phyloP scores from a whole-genome alignment of 192 early-diverging fungal species.

The Coemansia sp. region DNA sequence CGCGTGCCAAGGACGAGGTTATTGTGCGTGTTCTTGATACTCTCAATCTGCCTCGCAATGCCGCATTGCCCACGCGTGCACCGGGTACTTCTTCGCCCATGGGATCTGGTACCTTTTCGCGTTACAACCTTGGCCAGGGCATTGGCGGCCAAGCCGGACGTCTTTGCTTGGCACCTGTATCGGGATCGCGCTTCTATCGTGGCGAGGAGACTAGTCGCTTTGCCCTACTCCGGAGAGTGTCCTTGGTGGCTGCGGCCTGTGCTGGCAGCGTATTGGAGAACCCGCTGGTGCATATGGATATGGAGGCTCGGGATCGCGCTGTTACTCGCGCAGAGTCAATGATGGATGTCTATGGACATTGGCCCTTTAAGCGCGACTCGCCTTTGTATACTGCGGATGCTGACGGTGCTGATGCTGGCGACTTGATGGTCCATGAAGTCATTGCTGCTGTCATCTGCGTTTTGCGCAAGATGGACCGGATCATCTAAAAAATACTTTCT shows the following conservation, averaged over 20 bases:
- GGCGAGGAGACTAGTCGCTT: conserved; percentile 49
- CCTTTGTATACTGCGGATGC: conserved; percentile 59
- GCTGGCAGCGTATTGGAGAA: conserved; percentile 98
- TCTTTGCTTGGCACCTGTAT: conserved; percentile 28
- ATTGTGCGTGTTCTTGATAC: conserved; percentile 81
- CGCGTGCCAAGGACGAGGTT: conserved; percentile 84
- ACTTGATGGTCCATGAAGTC: conserved; percentile 66
- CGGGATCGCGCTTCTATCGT: conserved; percentile 40
- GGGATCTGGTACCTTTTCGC: background rate
- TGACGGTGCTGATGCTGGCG: conserved; percentile 58
- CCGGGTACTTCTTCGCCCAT: conserved; percentile 51
- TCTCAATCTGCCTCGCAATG: conserved; percentile 70
- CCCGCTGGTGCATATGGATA: conserved; percentile 80
- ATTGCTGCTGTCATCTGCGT: conserved; percentile 83
- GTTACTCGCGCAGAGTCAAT: conserved; percentile 89
- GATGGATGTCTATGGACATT: conserved; percentile 82
- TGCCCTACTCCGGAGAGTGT: conserved; percentile 73
- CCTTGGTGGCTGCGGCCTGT: conserved; percentile 93
- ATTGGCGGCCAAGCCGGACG: conserved; percentile 40
- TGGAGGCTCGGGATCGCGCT: conserved; percentile 85
- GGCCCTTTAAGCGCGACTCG: conserved; percentile 67
- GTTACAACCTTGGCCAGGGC: conserved; percentile 30
- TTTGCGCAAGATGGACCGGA: conserved; percentile 87
- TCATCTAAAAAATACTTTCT: conserved; percentile 51
- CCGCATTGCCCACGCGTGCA: conserved; percentile 55